A percentile compares a stretch with the other conserved stretches of the same genome.
These are phyloP conservation scores for Myriosclerotinia scirpicola DNA, from an alignment of 2,329 filamentous ascomycete genomes.

Conservation along the genomic window DNA sequence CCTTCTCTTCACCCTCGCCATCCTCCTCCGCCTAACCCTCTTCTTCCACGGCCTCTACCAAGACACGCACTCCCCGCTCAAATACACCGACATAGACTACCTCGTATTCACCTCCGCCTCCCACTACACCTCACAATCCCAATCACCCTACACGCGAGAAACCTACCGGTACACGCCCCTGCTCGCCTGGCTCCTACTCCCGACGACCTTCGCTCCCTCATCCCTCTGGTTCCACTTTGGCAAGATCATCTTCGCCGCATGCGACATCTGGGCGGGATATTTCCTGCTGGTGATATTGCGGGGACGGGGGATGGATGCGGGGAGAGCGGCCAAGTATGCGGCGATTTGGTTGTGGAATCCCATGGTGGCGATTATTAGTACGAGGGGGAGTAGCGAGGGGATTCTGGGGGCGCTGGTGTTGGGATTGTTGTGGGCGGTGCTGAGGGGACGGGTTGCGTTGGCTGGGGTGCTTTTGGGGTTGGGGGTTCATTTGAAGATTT, in stretches of 20 bases:
- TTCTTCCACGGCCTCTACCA: conserved; percentile 90
- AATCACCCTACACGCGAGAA: conserved; percentile 81
- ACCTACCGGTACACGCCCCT: conserved; percentile 97
- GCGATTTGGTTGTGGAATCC: conserved; percentile 94
- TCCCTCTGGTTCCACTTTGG: conserved; percentile 69
- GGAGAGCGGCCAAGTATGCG: conserved; percentile 70
- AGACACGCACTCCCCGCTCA: conserved; percentile 85
- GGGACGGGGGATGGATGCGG: conserved; percentile 40
- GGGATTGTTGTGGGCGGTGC: conserved; percentile 77
- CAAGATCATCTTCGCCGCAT: conserved; percentile 80
- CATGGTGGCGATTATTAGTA: conserved; percentile 97
- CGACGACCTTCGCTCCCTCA: conserved; percentile 61
- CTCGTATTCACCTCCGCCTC: conserved; percentile 96
- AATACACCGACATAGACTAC: conserved; percentile 99
- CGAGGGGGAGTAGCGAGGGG: conserved; percentile 89
- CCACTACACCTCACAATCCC: conserved; percentile 65
- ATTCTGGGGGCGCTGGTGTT: conserved; percentile 82
- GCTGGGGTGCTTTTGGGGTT: conserved; percentile 77
- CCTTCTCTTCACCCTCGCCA: conserved; percentile 57
- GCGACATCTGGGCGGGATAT: conserved; percentile 83
- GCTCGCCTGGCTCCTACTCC: conserved; percentile 85
- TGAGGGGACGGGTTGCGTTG: conserved; percentile 59
- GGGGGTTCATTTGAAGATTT: conserved; percentile 96
- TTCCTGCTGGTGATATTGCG: conserved; percentile 62
- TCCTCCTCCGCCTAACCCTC: conserved; percentile 68